A percentile compares a stretch with the other conserved stretches of the same genome.
These are phyloP conservation scores for Colletotrichum cereale DNA, from an alignment of 2,329 filamentous ascomycete species.

Conservation along the genomic window DNA sequence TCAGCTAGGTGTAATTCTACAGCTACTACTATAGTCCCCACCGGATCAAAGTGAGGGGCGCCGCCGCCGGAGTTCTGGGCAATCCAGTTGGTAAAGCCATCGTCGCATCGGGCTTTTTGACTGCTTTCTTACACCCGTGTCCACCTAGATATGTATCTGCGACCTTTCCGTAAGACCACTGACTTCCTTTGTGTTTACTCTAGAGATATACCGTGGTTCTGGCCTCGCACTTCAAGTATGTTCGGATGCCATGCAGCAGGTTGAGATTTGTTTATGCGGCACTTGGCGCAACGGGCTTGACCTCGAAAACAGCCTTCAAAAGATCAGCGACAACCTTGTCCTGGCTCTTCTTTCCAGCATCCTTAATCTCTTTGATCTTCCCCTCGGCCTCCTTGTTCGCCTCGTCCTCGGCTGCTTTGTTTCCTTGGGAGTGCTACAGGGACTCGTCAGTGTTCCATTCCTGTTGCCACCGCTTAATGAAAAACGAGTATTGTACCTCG, in stretches of 20 bases:
- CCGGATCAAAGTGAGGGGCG: neutral
- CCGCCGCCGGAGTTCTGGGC: neutral
- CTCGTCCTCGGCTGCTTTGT: constrained; percentile 80
- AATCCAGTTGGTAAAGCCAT: neutral
- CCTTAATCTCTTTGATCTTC: constrained; percentile 86
- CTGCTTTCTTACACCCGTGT: neutral
- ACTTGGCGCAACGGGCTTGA: constrained; percentile 74
- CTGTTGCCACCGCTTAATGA: neutral
- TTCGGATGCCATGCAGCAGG: neutral
- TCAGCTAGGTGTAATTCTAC: constrained; percentile 12
- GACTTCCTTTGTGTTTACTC: neutral
- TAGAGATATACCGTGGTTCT: neutral
- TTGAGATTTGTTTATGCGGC: constrained; percentile 40
- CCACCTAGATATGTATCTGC: neutral
- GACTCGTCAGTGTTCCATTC: neutral
- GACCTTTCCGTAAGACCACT: neutral
- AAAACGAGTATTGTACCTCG: constrained; percentile 57
- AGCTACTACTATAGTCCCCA: neutral
- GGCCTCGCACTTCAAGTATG: neutral
- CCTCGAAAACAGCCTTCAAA: constrained; percentile 85
- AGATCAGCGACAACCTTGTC: constrained; percentile 85
- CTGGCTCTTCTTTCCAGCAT: constrained; percentile 83
- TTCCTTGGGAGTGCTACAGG: constrained; percentile 89
- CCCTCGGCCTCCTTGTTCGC: constrained; percentile 84
- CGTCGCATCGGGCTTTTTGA: neutral